Percentiles rank a stretch among this genome's conserved stretches.
These are phyloP conservation scores for Lasiosphaeris hirsuta DNA, from an alignment of 495 filamentous ascomycete genomes.

Conservation along the genomic window DNA sequence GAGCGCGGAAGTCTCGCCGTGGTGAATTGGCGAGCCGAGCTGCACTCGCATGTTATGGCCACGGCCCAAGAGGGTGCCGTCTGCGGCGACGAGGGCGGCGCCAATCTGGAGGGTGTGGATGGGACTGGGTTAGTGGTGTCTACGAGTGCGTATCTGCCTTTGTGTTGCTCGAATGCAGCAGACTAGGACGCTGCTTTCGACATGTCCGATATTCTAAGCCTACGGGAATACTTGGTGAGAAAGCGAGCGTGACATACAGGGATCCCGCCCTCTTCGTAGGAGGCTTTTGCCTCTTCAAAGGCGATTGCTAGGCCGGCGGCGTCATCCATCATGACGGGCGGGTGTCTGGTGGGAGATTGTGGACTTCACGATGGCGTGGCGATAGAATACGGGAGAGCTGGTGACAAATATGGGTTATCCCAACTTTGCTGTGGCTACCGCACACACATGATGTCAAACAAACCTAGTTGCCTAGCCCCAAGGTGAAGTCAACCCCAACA, in stretches of 20 bases:
- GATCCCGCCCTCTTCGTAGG: slow-evolving; percentile 71
- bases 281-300: slow-evolving; percentile 71
- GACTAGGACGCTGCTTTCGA: not conserved
- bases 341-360: not conserved
- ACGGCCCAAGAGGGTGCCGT: slow-evolving; percentile 71
- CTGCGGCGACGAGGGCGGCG: slow-evolving; percentile 65
- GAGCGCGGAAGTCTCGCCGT: slow-evolving; percentile 78
- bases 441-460: no score
- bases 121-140: not conserved
- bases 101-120: slow-evolving; percentile 52
- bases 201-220: not conserved
- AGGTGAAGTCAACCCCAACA: no score
- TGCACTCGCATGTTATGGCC: slow-evolving; percentile 83
- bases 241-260: slow-evolving; percentile 43
- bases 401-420: no score
- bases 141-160: no score
- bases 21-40: slow-evolving; percentile 68
- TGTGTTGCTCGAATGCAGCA: not conserved
- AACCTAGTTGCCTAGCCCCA: no score
- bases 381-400: no score
- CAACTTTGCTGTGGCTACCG: no score
- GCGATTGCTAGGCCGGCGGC: slow-evolving; percentile 56
- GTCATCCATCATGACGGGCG: slow-evolving; percentile 44
- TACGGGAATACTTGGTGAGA: not conserved
- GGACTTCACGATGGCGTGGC: no score